Base-by-base conservation (phyloP, 352 stramenopile species). In the Globisporangium yorkense region DNA sequence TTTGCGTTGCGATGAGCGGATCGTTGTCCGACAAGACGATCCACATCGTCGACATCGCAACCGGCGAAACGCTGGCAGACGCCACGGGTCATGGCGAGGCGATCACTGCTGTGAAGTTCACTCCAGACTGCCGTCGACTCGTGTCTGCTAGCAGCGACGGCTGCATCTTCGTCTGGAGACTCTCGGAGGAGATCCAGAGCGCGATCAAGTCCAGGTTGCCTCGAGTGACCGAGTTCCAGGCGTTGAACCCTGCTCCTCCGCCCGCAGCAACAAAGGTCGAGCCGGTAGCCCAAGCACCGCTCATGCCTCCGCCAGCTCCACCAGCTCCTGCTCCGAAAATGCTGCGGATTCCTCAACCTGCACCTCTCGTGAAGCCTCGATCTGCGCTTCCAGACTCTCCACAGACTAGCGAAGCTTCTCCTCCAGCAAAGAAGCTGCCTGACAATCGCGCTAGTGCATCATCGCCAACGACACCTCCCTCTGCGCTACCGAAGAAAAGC, bases 121-220 rank as follows among this genome's bases (percentile, higher is more conserved):
- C 80, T 2, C 74, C 79, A 10, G 89, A 97, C 57, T 95, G 91
- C 39, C 75, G 84, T 13, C 68, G 87, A 6, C 71, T 97, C 27
- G 59, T 97, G n/a, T 91, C 86, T 3, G 66, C 71, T 8, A 93
- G 84, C 54, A 86, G 69, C 56, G 87, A 97, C 61, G 84, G 90
- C 3, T 96, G 81, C 40, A 77, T 97, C 44, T 93, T 97, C 51
- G 84, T 97, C 24, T 97, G 88, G 88, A 51, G 88, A 50, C 70
- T 96, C 12, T 74, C 78, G 3, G 78, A 92, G 10, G 77, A 89
- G 33, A 75, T 96, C 48, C 81, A 93, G 54, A 62, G 53, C 15
- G 68, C 75, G 4, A 90, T 92, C 39, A 91, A 92, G 35, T 49
- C 75, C 4, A 66, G 63, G 5, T 48, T 93, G 12, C 78, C 71